Percentiles rank a stretch among this genome's conserved stretches.
Conservation (phyloP, 805 yeast species). For the Ogataea nakhonphanomensis region DNA sequence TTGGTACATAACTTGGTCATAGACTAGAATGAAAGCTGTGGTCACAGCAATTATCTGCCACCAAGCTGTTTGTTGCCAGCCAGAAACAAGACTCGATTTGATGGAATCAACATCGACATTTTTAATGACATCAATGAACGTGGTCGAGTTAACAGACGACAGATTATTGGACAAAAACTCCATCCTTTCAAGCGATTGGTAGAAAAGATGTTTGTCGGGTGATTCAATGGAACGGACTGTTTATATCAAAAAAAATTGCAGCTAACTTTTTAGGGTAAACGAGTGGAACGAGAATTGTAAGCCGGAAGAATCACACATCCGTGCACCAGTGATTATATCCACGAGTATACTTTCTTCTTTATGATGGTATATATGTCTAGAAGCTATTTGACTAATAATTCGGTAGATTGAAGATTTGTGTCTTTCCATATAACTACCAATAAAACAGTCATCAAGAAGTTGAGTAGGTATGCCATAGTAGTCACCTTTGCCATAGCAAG, state of each 20-base stretch:
- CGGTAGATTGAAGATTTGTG: conserved; percentile 18
- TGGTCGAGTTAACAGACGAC: conserved; percentile 8
- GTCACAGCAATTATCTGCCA: conserved; percentile 48
- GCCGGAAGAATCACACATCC: not conserved
- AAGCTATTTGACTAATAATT: conserved; percentile 3
- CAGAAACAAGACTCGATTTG: conserved; percentile 3
- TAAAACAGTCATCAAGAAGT: conserved; percentile 20
- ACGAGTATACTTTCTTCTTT: too few relatives aligned
- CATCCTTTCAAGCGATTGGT: conserved; percentile 12
- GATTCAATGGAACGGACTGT: conserved; percentile 5
- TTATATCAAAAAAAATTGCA: conserved; percentile 8
- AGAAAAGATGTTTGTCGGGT: conserved; percentile 2
- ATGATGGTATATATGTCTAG: too few relatives aligned
- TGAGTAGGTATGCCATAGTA: conserved; percentile 24
- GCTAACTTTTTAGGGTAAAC: conserved; percentile 9
- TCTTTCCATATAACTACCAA: conserved; percentile 29
- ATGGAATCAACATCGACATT: conserved; percentile 6
- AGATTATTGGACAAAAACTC: conserved; percentile 16
- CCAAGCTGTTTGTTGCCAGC: conserved; percentile 42
- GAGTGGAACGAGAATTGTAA: conserved; percentile 4
- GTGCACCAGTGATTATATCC: conserved; percentile 1
- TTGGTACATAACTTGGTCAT: conserved; percentile 79
- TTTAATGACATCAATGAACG: conserved; percentile 7
- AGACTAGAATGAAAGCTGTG: conserved; percentile 47
- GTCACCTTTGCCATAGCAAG: conserved; percentile 21